A percentile compares a stretch with the other conserved stretches of the same genome.
These are phyloP conservation scores for Diplodia corticola DNA, from an alignment of 2,329 filamentous ascomycete species.

Conservation along the genomic window DNA sequence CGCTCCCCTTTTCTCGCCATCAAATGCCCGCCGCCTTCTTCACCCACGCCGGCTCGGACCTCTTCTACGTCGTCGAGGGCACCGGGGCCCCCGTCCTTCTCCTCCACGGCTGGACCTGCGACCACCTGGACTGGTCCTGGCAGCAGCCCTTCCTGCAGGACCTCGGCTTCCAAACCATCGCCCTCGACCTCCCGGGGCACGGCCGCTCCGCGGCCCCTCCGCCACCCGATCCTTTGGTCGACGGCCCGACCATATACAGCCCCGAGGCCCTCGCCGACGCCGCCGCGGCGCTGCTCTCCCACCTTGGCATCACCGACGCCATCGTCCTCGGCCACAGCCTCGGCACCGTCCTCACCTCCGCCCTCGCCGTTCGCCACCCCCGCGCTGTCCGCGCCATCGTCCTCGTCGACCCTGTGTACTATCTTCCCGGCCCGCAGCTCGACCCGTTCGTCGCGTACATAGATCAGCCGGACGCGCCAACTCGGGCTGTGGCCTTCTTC, in stretches of 20 bases:
- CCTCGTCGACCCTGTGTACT: constrained; percentile 28
- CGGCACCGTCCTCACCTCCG: constrained; percentile 25
- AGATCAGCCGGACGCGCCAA: not conserved
- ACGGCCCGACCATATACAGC: constrained; percentile 17
- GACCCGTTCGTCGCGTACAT: not conserved
- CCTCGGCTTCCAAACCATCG: constrained; percentile 26
- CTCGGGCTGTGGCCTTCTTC: not conserved
- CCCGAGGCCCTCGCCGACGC: constrained; percentile 25
- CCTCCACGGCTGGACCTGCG: constrained; percentile 60
- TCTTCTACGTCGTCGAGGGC: constrained; percentile 43
- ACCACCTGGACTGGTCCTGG: constrained; percentile 29
- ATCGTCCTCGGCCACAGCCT: constrained; percentile 29
- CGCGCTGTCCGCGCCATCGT: constrained; percentile 25
- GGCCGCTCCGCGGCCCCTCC: constrained; percentile 26
- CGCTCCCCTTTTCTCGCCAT: not conserved
- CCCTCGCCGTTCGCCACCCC: constrained; percentile 24
- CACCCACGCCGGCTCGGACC: constrained; percentile 21
- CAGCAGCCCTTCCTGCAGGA: constrained; percentile 28
- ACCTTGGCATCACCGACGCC: not conserved
- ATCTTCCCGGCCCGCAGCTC: constrained; percentile 10
- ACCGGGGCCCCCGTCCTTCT: constrained; percentile 75
- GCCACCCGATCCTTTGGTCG: no score
- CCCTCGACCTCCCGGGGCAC: constrained; percentile 30
- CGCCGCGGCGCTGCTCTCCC: constrained; percentile 22
- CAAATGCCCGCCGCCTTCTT: not conserved